A percentile compares a stretch with the other conserved stretches of the same genome.
Evolutionary conservation across 2,329 filamentous ascomycete genomes (phyloP).

Genomic region (Ophiocordyceps camponoti-floridani): DNA sequence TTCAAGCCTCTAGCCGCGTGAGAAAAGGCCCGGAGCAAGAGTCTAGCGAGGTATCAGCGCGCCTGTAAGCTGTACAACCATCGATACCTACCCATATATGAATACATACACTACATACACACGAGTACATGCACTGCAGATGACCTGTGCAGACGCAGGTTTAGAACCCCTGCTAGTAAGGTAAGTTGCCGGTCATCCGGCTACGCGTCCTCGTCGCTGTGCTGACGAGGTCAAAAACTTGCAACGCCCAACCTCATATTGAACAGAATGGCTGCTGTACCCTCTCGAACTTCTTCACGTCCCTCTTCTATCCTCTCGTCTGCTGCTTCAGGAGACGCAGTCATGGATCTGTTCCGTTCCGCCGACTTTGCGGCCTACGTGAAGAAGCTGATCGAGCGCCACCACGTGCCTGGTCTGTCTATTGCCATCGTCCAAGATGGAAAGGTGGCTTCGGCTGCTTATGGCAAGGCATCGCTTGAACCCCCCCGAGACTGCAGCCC

Average conservation of each 20-base stretch:
- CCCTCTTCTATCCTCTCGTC: neutral
- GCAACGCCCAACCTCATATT: neutral
- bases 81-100: too few relatives aligned
- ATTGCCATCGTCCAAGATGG: slow-evolving; percentile 7
- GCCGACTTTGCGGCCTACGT: slow-evolving; percentile 3
- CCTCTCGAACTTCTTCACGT: neutral
- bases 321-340: neutral
- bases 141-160: slow-evolving; percentile 3
- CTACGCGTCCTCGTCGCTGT: neutral
- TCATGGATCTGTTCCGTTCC: slow-evolving; percentile 5
- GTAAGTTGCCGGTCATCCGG: neutral
- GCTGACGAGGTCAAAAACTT: neutral
- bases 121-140: neutral
- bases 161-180: neutral
- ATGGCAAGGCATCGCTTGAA: slow-evolving; percentile 6
- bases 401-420: slow-evolving; percentile 8
- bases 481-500: slow-evolving; percentile 4
- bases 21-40: too few relatives aligned
- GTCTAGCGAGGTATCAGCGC: too few relatives aligned
- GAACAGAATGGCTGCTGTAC: neutral
- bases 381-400: slow-evolving; percentile 5
- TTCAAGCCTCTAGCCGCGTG: too few relatives aligned
- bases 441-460: slow-evolving; percentile 5
- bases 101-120: too few relatives aligned
- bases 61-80: too few relatives aligned